phyloP scores from a whole-genome alignment of 306 rosid genomes.

The Vachellia pachyceras region DNA sequence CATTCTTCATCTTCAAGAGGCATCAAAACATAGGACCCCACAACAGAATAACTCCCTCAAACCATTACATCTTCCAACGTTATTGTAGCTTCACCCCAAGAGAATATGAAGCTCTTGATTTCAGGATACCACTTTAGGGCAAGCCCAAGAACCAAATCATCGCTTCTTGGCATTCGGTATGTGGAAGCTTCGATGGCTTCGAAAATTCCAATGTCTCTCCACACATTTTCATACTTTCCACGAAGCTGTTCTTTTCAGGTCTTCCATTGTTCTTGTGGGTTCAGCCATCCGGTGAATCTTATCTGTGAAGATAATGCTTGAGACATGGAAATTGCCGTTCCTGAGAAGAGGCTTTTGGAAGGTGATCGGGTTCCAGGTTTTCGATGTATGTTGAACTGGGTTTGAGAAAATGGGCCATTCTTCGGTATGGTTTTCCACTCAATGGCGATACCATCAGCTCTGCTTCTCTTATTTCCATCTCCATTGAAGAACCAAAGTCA shows the following conservation, averaged over 20 bases:
- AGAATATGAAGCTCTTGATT: conserved; percentile 57
- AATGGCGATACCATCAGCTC: conserved; percentile 43
- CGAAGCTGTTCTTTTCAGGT: conserved; percentile 40
- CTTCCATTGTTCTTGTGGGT: conserved; percentile 38
- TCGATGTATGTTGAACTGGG: conserved; percentile 23
- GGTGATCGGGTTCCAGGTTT: not conserved
- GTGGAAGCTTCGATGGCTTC: conserved; percentile 59
- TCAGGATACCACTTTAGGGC: conserved; percentile 47
- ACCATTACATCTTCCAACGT: conserved; percentile 59
- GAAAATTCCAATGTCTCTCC: conserved; percentile 52
- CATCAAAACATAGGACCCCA: conserved; percentile 39
- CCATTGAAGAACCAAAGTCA: not conserved
- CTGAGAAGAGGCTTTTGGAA: conserved; percentile 1
- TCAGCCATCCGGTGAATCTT: conserved; percentile 37
- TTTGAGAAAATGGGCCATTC: conserved; percentile 44
- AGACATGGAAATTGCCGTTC: not conserved
- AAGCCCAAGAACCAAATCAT: conserved; percentile 44
- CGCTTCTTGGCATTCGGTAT: conserved; percentile 19
- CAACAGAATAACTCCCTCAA: conserved; percentile 48
- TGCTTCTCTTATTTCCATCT: conserved; percentile 41
- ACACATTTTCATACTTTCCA: conserved; percentile 28
- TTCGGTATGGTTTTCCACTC: conserved; percentile 5
- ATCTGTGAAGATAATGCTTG: not conserved
- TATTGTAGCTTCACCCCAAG: conserved; percentile 65
- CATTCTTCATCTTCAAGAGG: conserved; percentile 31